Evolutionary conservation across 192 early-diverging fungal genomes (phyloP), one percentile per base, ranked within the genome.

Genomic region (Phycomyces blakesleeanus): DNA sequence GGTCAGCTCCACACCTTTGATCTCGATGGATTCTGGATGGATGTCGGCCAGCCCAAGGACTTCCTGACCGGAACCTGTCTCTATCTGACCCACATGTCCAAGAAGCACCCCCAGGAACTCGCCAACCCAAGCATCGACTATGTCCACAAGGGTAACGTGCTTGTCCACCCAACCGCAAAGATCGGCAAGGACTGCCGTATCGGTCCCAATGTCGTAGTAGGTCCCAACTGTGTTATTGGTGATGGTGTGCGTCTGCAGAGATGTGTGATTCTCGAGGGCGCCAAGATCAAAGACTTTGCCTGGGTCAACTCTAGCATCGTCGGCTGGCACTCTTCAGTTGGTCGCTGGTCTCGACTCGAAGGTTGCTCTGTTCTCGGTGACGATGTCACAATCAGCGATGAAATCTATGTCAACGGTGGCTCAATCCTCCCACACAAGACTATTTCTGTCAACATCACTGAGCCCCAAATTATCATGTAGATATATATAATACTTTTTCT

Each of bases 21-120:
- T 34, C 84, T 99, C 53, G 89, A 92, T 44, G 95, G 95, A 64
- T 98, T 91, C 86, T 99, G 97, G 97, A 95, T 95, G 88, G 97
- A 99, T 74, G 96, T 99, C 61, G 97, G 97, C 39, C 97, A 99
- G 76, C 97, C 97, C 57, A 96, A 95, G 77, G 97, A 99, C 76
- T 99, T 89, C 75, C 81, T 99, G 70, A 94, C 89, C 4, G 97
- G 97, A 24, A 93, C 93, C 22, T 93, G 92, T 57, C 82, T 99
- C 55, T 98, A 97, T 76, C 86, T 99, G 54, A 74, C 84, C 21
- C 89, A 91, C 63, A 60, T 99, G 60, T 71, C 85, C 69, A 89
- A 94, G 81, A 81, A 81, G 66, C 77, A 79, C 44, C 93, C 94
- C 40, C 80, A 87, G 42, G 68, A 78, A 50, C 79, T 96, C 29